Base-by-base conservation (phyloP, 1,284 basidiomycete species). In the Ustilago cynodontis region DNA sequence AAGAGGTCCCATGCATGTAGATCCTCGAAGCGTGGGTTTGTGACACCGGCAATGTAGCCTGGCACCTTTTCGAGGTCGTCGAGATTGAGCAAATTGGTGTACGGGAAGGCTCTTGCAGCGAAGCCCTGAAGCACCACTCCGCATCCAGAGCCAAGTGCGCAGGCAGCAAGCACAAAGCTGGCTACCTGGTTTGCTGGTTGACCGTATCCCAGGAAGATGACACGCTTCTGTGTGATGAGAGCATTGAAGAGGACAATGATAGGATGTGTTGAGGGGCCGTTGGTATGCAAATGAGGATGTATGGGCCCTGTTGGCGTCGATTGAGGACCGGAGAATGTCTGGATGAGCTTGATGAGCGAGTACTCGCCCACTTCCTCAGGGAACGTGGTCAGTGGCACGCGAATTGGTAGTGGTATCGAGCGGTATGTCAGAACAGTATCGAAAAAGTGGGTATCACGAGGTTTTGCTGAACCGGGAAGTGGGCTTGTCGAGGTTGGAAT, bases 351-450 rank as follows among this genome's bases (percentile, higher is more conserved):
- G 68, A 95, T 95, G 68, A 98, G 87, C 20, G 95, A 98, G 87
- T 95, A 98, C 94, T 98, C 95, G 61, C 95, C 95, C 61, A 99
- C 93, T 88, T 99, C 95, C 85, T 96, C 94, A 0, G 93, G 73
- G 33, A 84, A 85, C 6, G 68, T 66, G 49, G 73, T 71, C 16
- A 82, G 65, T 5, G 84, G 84, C 13, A 84, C 60, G 1, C 79
- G 68, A 2, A 84, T 72, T 2, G 76, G 77, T 13, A 84, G 37
- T 8, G 63, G 58, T 4, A 80, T 59, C 47, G 75, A 70, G 41
- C 79, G 71, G 31, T 94, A 97, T 29, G 89, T 89, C 62, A 95
- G 92, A 11, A 90, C 89, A 0, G 94, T 94, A 82, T 95, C 92
- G 87, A 91, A 97, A 83, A 93, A 96, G 86, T 97, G 95, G 50